Evolutionary conservation across 164 flowering plant species (phyloP).

Genomic region (Annona cherimola): DNA sequence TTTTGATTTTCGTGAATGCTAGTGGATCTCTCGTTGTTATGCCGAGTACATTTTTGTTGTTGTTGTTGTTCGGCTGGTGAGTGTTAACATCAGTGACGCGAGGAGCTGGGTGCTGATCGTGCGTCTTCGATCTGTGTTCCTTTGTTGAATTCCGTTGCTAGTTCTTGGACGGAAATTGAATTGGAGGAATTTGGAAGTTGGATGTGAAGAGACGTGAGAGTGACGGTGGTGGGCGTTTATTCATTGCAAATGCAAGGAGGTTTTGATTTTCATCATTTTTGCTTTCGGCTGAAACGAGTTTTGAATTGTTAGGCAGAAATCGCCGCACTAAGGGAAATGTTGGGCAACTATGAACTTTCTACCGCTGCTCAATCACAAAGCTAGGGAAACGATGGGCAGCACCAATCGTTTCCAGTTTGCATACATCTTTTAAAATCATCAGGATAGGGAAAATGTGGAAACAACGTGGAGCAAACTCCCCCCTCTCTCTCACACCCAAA

Average conservation of each 20-base stretch:
- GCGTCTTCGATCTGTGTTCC: not conserved
- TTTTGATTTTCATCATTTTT: not conserved
- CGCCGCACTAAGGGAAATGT: too few relatives aligned
- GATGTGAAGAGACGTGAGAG: not conserved
- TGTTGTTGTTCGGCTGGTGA: not conserved
- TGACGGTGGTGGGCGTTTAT: not conserved
- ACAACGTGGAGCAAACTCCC: too few relatives aligned
- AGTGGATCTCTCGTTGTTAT: not conserved
- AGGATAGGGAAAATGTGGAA: too few relatives aligned
- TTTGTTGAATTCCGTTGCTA: not conserved
- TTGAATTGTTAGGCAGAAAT: too few relatives aligned
- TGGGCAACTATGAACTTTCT: too few relatives aligned
- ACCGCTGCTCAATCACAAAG: too few relatives aligned
- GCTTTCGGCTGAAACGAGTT: not conserved
- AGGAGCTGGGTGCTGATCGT: not conserved
- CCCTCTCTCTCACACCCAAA: too few relatives aligned
- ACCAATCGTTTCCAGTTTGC: too few relatives aligned
- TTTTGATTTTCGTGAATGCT: not conserved
- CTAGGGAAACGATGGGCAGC: too few relatives aligned
- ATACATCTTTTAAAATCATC: too few relatives aligned
- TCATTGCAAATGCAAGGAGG: not conserved
- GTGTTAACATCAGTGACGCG: not conserved
- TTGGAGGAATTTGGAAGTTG: not conserved
- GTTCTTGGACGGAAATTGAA: not conserved
- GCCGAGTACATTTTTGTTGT: not conserved